Base-by-base conservation (phyloP, 169 alveolate species). In the Plasmodium coatneyi region DNA sequence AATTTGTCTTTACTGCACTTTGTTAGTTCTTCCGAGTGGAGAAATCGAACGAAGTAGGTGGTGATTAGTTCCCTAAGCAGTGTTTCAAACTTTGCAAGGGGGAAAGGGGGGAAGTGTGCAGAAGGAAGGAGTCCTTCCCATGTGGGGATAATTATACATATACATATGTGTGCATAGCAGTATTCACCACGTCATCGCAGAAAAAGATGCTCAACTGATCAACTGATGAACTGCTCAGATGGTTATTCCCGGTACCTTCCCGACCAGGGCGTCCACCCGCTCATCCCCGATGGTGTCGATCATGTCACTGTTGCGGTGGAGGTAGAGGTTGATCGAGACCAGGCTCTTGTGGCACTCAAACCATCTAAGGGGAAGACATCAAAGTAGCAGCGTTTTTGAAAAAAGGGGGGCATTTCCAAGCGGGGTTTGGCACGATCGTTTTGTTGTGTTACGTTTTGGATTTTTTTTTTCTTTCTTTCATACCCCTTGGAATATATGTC, bases 1-100 rank as follows among this genome's bases (percentile, higher is more conserved):
- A 3, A 12, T 25, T 12, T 32, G 22, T 83, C 79, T 14, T 84
- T 84, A 16, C 41, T 84, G 22, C 32, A 56, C 49, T 87, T 79
- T 36, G 41, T 22, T 78, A 54, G 25, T 60, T 87, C 87, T 54
- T 87, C 89, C 30, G 54, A 36, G 34, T 76, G 60, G 9, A 87
- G 72, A 60, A 87, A 78, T 36, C 93, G 72, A 10, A 87, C 71
- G 52, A 87, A 87, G 71, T 87, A 87, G 30, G 76, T 78, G 19
- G 86, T 87, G 19, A 87, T 87, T 76, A 87, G 36, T 56, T 87
- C 93, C 39, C 87, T 87, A 5, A 87, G 79, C n/a, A 87, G 34
- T 19, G 30, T 39, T 56, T 87, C 93, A 87, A 71, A 71, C 93
- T 87, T 25, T 7, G 30, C 76, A 66, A 9, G 12, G 56, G 39